Evolutionary conservation across 140 eudicot species (phyloP).

Genomic region (Erigeron philadelphicus): DNA sequence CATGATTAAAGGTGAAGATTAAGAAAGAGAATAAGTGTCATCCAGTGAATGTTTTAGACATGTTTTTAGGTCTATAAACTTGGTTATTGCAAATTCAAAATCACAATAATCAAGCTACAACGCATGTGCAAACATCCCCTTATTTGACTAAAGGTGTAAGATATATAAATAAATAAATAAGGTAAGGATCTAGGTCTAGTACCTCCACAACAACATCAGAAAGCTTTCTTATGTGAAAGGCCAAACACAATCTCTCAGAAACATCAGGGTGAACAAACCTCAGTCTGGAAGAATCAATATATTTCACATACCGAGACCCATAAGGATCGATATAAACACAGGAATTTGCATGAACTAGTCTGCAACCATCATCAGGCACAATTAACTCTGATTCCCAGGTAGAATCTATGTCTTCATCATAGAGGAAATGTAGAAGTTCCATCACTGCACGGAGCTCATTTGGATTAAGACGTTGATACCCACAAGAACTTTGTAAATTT

Average conservation of each 20-base stretch:
- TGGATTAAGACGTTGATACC: conserved; percentile 93
- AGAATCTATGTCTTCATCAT: conserved; percentile 49
- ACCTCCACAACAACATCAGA: conserved; percentile 97
- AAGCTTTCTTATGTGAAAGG: conserved; percentile 68
- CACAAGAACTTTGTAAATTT: conserved; percentile 81
- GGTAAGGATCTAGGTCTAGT: conserved; percentile 22
- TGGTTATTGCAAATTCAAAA: background rate
- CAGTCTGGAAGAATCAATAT: conserved; percentile 73
- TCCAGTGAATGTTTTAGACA: too few relatives aligned
- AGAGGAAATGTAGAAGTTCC: conserved; percentile 68
- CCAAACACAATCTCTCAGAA: conserved; percentile 56
- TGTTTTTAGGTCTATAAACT: background rate
- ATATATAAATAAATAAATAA: background rate
- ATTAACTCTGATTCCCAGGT: conserved; percentile 60
- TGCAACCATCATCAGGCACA: conserved; percentile 96
- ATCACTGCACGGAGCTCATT: conserved; percentile 92
- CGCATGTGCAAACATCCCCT: too few relatives aligned
- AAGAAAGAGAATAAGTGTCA: too few relatives aligned
- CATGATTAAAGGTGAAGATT: too few relatives aligned
- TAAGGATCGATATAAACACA: conserved; percentile 79
- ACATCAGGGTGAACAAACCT: conserved; percentile 77
- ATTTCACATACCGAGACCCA: conserved; percentile 70
- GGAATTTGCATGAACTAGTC: conserved; percentile 86
- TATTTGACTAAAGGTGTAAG: conserved; percentile 1
- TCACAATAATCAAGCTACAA: background rate